Evolutionary conservation across 2,329 filamentous ascomycete species (phyloP).

Genomic region (Colletotrichum siamense): DNA sequence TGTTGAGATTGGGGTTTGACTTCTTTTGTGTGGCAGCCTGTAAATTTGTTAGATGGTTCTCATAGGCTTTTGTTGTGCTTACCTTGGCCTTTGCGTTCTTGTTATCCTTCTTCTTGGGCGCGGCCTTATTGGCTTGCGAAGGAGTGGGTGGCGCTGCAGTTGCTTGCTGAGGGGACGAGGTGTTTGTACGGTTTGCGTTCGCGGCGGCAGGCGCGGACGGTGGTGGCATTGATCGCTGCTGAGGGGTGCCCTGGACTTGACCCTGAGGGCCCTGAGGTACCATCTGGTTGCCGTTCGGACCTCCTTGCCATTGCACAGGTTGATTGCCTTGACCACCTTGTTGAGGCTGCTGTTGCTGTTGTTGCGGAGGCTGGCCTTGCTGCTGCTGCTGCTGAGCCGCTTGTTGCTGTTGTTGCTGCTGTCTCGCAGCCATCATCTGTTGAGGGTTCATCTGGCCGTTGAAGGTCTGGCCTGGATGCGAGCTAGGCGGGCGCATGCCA

Average conservation of each 20-base stretch:
- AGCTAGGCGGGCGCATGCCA: conserved; percentile 72
- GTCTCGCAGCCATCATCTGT: conserved; percentile 62
- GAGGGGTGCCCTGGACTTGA: conserved; percentile 71
- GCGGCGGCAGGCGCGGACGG: conserved; percentile 64
- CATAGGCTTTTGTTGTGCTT: conserved; percentile 33
- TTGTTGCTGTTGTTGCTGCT: conserved; percentile 38
- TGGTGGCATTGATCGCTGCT: conserved; percentile 73
- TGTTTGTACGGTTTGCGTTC: conserved; percentile 58
- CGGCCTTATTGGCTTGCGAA: conserved; percentile 73
- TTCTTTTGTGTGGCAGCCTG: conserved; percentile 67
- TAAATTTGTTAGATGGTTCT: conserved; percentile 1
- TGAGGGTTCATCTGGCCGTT: conserved; percentile 64
- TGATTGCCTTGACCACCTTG: conserved; percentile 42
- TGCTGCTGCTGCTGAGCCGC: conserved; percentile 66
- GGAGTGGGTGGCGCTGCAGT: conserved; percentile 78
- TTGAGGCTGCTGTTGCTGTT: conserved; percentile 36
- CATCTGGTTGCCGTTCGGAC: conserved; percentile 46
- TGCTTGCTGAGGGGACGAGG: conserved; percentile 67
- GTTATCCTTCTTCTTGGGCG: conserved; percentile 78
- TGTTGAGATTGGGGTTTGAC: conserved; percentile 59
- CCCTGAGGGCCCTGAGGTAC: conserved; percentile 50
- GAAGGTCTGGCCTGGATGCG: conserved; percentile 65
- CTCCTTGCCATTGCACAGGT: conserved; percentile 54
- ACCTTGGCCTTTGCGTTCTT: conserved; percentile 74
- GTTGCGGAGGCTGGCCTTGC: conserved; percentile 52